Evolutionary conservation across 2,329 filamentous ascomycete species (phyloP).

Genomic region (Diaporthe humulicola): DNA sequence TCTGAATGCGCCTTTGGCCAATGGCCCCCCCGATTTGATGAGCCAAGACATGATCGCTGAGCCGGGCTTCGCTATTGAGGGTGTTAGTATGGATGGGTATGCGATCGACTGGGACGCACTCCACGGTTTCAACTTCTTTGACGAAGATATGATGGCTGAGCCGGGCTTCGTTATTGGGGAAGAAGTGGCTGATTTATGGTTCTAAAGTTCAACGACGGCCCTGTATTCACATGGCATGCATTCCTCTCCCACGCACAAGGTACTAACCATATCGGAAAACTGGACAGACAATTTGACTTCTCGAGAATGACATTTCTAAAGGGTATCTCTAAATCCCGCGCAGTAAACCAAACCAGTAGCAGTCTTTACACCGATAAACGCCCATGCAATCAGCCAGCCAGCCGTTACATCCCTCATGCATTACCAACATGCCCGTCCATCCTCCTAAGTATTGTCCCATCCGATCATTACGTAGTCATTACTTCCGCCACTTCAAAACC

Average conservation of each 20-base stretch:
- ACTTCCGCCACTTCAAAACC: background rate
- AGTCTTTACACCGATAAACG: conserved; percentile 4
- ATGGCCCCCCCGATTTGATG: no score
- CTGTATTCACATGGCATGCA: no score
- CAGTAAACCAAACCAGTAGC: background rate
- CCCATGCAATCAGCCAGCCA: conserved; percentile 3
- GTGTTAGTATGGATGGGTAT: no score
- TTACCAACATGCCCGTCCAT: background rate
- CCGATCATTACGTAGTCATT: background rate
- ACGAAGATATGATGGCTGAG: no score
- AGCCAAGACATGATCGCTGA: no score
- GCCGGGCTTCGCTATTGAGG: no score
- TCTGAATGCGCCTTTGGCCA: no score
- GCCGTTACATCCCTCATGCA: background rate
- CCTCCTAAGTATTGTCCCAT: background rate
- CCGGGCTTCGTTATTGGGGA: no score
- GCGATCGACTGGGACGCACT: no score
- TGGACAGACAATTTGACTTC: background rate
- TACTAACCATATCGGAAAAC: background rate
- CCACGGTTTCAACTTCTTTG: no score
- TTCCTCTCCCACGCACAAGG: background rate
- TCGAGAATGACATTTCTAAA: conserved; percentile 17
- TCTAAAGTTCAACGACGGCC: no score
- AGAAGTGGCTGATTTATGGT: no score
- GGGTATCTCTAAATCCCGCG: conserved; percentile 32